Evolutionary conservation across 345 rosid genomes (phyloP).

Genomic region (Eucalyptus sideroxylon): DNA sequence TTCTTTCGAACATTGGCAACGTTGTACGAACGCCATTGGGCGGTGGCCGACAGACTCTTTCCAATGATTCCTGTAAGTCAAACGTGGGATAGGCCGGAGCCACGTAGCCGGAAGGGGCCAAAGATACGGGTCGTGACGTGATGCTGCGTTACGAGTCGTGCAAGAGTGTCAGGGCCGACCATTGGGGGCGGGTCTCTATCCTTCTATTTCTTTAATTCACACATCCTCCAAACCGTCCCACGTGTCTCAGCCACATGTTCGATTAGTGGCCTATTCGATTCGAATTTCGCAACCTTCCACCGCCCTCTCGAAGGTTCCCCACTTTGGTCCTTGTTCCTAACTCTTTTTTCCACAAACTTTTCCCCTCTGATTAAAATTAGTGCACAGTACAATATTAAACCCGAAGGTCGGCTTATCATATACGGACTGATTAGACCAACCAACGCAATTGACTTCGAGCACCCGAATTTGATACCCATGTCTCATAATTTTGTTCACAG

Average conservation of each 20-base stretch:
- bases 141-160: neutral
- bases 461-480: neutral
- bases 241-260: neutral
- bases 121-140: neutral
- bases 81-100: neutral
- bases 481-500: neutral
- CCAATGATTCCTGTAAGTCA: neutral
- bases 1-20: neutral
- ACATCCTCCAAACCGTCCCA: neutral
- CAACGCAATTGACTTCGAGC: neutral
- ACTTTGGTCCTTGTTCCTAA: neutral
- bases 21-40: neutral
- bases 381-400: neutral
- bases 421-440: neutral
- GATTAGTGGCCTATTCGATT: neutral
- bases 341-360: neutral
- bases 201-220: neutral
- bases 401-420: neutral
- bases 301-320: neutral
- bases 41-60: neutral
- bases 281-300: neutral
- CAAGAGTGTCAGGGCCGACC: neutral
- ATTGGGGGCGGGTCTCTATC: neutral
- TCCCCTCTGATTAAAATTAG: neutral
- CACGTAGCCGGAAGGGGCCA: neutral